Evolutionary conservation across 331 rosid genomes (phyloP).

Genomic region (Rosa hybrid): DNA sequence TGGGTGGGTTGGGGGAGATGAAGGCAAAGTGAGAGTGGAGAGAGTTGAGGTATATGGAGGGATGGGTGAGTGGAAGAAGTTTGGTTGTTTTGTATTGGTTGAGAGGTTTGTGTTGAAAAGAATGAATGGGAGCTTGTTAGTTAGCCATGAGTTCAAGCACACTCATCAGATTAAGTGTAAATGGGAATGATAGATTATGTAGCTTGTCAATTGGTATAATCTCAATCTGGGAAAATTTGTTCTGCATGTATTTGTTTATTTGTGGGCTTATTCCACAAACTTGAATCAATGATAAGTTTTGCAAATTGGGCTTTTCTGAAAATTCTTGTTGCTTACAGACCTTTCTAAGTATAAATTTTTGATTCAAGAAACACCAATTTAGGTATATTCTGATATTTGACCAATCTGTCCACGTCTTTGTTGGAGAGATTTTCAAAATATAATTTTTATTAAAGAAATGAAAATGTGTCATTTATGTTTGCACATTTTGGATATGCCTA

Average conservation of each 20-base stretch:
- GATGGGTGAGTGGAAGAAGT: conserved; percentile 46
- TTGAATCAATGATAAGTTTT: not conserved
- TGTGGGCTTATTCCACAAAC: not conserved
- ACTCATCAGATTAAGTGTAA: conserved; percentile 43
- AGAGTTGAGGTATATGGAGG: conserved; percentile 54
- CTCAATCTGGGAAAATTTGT: not conserved
- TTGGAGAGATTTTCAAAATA: no score
- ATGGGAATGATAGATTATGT: conserved; percentile 50
- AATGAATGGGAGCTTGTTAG: conserved; percentile 48
- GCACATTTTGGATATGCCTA: no score
- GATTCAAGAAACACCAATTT: not conserved
- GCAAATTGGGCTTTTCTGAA: not conserved
- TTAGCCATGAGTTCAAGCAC: conserved; percentile 58
- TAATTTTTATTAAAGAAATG: no score
- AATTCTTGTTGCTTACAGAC: not conserved
- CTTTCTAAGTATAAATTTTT: not conserved
- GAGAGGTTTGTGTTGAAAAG: conserved; percentile 59
- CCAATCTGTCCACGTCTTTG: not conserved
- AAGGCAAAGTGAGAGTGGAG: conserved; percentile 32
- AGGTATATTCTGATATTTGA: not conserved
- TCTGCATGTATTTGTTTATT: not conserved
- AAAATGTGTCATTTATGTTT: no score
- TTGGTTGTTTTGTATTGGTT: conserved; percentile 55
- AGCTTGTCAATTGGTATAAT: not conserved
- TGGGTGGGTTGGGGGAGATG: conserved; percentile 28